Conservation (phyloP, 176 grass and related monocot genomes). For the Cymbopogon citratus region DNA sequence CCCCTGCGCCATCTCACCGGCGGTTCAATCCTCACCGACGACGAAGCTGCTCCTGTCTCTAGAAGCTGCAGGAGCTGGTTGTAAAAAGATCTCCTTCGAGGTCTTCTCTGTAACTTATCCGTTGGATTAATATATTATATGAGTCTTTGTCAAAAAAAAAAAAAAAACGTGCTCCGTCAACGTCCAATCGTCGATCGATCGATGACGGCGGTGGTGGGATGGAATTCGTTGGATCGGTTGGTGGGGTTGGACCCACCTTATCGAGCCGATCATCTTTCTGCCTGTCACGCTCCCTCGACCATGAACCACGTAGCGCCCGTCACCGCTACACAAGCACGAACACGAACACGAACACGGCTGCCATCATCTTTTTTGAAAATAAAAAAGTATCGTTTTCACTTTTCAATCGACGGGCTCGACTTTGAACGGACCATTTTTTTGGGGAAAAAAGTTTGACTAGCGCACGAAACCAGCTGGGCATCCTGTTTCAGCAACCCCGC, state of each 20-base stretch:
- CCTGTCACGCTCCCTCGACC: neutral
- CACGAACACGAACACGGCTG: neutral
- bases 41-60: too few species aligned
- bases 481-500: too few species aligned
- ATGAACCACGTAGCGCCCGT: neutral
- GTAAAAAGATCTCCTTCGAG: too few species aligned
- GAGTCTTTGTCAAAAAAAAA: too few species aligned
- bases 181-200: neutral
- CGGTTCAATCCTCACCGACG: too few species aligned
- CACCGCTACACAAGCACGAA: neutral
- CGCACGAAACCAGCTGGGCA: neutral
- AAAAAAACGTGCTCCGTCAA: neutral
- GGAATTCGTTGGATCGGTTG: neutral
- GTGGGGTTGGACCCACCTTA: neutral
- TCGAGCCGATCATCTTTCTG: neutral
- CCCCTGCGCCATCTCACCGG: too few species aligned
- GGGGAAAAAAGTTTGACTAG: neutral
- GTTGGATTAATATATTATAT: too few species aligned
- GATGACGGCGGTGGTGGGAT: neutral
- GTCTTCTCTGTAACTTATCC: too few species aligned
- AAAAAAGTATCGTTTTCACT: neutral
- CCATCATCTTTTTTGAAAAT: neutral
- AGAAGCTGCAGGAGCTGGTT: too few species aligned
- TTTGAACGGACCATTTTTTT: neutral
- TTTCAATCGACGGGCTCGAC: neutral